Percentiles rank a stretch among this genome's conserved stretches.
These are phyloP conservation scores for Blastocystis sp. DNA, from an alignment of 352 stramenopile genomes.

Conservation along the genomic window DNA sequence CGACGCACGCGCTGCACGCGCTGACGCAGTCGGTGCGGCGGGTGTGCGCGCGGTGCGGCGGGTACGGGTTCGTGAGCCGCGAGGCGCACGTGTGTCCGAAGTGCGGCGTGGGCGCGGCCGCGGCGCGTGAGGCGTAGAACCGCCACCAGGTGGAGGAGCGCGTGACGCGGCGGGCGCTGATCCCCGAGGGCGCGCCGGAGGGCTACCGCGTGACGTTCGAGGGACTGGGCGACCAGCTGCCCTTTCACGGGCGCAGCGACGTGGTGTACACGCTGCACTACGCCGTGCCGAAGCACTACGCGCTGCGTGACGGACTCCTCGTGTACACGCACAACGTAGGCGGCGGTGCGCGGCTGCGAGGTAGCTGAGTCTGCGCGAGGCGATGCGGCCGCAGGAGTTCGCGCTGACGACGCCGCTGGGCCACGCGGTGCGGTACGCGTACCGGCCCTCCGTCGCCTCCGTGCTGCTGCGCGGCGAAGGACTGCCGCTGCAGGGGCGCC, in stretches of 20 bases:
- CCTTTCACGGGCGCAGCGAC: neutral
- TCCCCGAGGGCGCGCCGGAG: slow-evolving; percentile 33
- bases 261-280: slow-evolving; percentile 51
- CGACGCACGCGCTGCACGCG: neutral
- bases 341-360: neutral
- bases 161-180: neutral
- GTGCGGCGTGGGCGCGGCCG: neutral
- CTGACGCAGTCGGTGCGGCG: neutral
- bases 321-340: neutral
- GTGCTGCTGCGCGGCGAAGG: slow-evolving; percentile 16
- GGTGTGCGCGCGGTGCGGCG: slow-evolving; percentile 28
- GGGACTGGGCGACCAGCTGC: neutral
- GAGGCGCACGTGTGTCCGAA: slow-evolving; percentile 6
- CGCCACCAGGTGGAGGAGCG: slow-evolving; percentile 15
- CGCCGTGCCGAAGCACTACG: slow-evolving; percentile 4
- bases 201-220: neutral
- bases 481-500: neutral
- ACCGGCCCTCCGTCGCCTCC: neutral
- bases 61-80: slow-evolving; percentile 6
- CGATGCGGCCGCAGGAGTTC: neutral
- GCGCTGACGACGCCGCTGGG: slow-evolving; percentile 18
- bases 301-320: neutral
- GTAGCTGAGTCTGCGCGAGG: slow-evolving; percentile 7
- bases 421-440: neutral
- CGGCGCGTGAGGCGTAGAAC: slow-evolving; percentile 26